A percentile compares a stretch with the other conserved stretches of the same genome.
Evolutionary conservation across 2,329 filamentous ascomycete species (phyloP).

Genomic region (Rhytidhysteron rufulum): DNA sequence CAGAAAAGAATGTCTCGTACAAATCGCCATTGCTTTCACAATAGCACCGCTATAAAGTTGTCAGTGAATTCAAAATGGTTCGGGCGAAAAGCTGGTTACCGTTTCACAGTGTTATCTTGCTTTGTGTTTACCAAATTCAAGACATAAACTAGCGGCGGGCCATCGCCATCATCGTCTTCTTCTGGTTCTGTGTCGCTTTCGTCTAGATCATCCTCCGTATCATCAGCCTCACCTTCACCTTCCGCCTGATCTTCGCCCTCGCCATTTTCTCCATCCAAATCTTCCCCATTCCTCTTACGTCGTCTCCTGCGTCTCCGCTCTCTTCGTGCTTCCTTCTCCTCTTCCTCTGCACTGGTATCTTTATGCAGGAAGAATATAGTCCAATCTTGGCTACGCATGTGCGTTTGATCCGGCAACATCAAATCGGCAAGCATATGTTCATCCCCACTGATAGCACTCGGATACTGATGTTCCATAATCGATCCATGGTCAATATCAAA

Average conservation of each 20-base stretch:
- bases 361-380: constrained; percentile 99
- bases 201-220: constrained; percentile 49
- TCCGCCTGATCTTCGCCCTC: constrained; percentile 27
- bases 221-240: constrained; percentile 29
- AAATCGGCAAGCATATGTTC: constrained; percentile 98
- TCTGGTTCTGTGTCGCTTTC: constrained; percentile 49
- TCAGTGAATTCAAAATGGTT: constrained; percentile 13
- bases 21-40: constrained; percentile 98
- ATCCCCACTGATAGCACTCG: constrained; percentile 89
- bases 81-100: constrained; percentile 36
- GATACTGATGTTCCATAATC: constrained; percentile 98
- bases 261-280: constrained; percentile 33
- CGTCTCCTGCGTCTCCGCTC: constrained; percentile 53
- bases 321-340: constrained; percentile 57
- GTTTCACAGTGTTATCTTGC: constrained; percentile 85
- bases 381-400: constrained; percentile 94
- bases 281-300: constrained; percentile 36
- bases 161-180: constrained; percentile 61
- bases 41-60: constrained; percentile 68
- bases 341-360: constrained; percentile 80
- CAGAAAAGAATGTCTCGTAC: constrained; percentile 92
- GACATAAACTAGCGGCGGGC: constrained; percentile 92
- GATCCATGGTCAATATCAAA: constrained; percentile 96
- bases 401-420: constrained; percentile 96
- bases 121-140: constrained; percentile 98